phyloP scores from a whole-genome alignment of 176 grass and related monocot genomes.

The Carex pumila region DNA sequence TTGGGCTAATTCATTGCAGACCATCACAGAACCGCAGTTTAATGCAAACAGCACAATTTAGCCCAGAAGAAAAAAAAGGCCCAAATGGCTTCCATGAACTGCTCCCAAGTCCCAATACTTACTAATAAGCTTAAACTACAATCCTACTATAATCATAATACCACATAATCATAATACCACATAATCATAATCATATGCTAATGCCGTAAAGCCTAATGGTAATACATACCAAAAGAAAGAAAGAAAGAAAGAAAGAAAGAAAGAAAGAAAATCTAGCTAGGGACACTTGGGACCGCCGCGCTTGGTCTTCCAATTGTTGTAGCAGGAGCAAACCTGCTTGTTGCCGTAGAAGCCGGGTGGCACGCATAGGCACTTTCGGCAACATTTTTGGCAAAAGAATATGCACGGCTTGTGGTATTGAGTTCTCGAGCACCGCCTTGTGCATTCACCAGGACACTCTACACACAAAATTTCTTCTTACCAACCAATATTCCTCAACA shows the following conservation, averaged over 20 bases:
- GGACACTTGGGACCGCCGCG: slow-evolving; percentile 53
- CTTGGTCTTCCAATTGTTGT: slow-evolving; percentile 70
- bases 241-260: too few relatives aligned
- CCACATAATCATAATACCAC: too few relatives aligned
- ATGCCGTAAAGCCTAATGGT: too few relatives aligned
- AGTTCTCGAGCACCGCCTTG: slow-evolving; percentile 32
- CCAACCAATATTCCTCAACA: background rate
- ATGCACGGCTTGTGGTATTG: slow-evolving; percentile 54
- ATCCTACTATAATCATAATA: too few relatives aligned
- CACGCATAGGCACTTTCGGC: slow-evolving; percentile 41
- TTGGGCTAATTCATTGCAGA: background rate
- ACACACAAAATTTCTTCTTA: background rate
- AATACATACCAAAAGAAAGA: too few relatives aligned
- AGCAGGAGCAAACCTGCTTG: slow-evolving; percentile 52
- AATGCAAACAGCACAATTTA: background rate
- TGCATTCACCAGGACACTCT: slow-evolving; percentile 48
- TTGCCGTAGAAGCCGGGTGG: slow-evolving; percentile 55
- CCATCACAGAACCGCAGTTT: background rate
- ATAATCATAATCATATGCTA: background rate
- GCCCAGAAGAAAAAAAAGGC: background rate
- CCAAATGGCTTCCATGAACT: background rate
- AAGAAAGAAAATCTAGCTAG: background rate
- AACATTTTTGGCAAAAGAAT: slow-evolving; percentile 65
- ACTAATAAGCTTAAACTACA: too few relatives aligned
- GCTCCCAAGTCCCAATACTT: too few relatives aligned